Evolutionary conservation across 106 monocot genomes (phyloP).

Genomic region (Phalaenopsis equestris): DNA sequence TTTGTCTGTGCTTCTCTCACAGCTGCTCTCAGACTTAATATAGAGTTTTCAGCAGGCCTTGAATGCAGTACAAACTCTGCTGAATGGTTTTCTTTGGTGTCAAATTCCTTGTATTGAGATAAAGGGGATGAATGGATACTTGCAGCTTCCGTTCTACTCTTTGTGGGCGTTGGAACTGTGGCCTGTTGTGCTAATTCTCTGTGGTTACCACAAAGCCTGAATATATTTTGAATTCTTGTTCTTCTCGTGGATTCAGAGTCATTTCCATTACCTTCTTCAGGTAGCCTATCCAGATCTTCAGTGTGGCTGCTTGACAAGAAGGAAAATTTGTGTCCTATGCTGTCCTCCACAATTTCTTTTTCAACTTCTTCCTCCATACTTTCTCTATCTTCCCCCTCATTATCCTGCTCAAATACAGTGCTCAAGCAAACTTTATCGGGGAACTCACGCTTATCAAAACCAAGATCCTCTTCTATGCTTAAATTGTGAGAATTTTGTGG

Average conservation of each 20-base stretch:
- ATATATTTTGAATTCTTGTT: constrained; percentile 87
- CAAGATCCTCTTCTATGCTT: constrained; percentile 11
- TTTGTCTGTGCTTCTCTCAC: constrained; percentile 24
- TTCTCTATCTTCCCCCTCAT: constrained; percentile 49
- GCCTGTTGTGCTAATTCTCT: constrained; percentile 68
- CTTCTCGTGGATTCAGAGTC: constrained; percentile 35
- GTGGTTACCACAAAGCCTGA: constrained; percentile 86
- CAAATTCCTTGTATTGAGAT: not conserved
- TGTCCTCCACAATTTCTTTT: constrained; percentile 61
- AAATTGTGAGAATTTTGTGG: constrained; percentile 1
- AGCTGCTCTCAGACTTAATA: constrained; percentile 2
- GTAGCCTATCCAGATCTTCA: constrained; percentile 4
- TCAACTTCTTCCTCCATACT: constrained; percentile 42
- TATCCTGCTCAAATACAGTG: constrained; percentile 71
- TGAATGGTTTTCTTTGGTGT: not conserved
- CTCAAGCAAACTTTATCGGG: constrained; percentile 49
- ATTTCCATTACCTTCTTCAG: constrained; percentile 8
- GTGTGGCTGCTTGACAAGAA: not conserved
- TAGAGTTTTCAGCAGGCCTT: not conserved
- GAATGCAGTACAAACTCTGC: not conserved
- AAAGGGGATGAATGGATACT: constrained; percentile 12
- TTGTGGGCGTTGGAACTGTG: constrained; percentile 20
- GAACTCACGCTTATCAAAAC: constrained; percentile 6
- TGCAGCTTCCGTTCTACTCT: constrained; percentile 27
- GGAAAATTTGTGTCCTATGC: not conserved